Conservation (phyloP, 306 rosid species). For the Rosa lucieae region DNA sequence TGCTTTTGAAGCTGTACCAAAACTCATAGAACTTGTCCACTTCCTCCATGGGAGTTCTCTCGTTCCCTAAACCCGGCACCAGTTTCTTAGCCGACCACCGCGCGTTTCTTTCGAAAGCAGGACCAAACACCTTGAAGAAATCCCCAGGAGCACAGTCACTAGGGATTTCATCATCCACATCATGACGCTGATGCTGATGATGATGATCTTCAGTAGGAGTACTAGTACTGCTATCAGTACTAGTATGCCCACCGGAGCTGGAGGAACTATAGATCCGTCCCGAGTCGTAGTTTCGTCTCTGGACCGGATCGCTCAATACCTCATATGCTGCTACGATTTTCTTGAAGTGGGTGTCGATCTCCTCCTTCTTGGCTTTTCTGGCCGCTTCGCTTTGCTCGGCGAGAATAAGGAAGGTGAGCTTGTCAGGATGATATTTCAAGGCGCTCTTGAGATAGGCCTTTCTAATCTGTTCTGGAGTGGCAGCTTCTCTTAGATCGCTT, state of each 20-base stretch:
- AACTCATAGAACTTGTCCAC: conserved; percentile 80
- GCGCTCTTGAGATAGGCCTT: conserved; percentile 87
- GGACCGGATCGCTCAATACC: conserved; percentile 67
- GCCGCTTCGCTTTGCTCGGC: conserved; percentile 77
- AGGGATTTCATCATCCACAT: conserved; percentile 65
- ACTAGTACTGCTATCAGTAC: neutral
- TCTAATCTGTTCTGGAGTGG: conserved; percentile 80
- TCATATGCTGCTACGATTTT: conserved; percentile 87
- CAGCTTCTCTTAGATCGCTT: conserved; percentile 78
- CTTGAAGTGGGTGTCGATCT: conserved; percentile 83
- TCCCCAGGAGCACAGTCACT: conserved; percentile 85
- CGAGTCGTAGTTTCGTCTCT: conserved; percentile 85
- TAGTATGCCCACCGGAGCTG: neutral
- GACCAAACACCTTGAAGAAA: conserved; percentile 84
- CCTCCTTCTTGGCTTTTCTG: conserved; percentile 74
- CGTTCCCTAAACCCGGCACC: conserved; percentile 75
- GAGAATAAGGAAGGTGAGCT: conserved; percentile 74
- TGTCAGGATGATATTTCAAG: conserved; percentile 86
- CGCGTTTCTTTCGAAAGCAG: conserved; percentile 84
- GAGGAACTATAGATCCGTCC: conserved; percentile 18
- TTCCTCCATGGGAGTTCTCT: conserved; percentile 53
- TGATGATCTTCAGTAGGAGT: neutral
- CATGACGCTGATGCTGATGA: neutral
- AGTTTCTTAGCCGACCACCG: conserved; percentile 84
- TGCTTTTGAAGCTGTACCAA: conserved; percentile 85